These are phyloP conservation scores for Brassica napus DNA, from an alignment of 345 rosid species.

Conservation along the genomic window DNA sequence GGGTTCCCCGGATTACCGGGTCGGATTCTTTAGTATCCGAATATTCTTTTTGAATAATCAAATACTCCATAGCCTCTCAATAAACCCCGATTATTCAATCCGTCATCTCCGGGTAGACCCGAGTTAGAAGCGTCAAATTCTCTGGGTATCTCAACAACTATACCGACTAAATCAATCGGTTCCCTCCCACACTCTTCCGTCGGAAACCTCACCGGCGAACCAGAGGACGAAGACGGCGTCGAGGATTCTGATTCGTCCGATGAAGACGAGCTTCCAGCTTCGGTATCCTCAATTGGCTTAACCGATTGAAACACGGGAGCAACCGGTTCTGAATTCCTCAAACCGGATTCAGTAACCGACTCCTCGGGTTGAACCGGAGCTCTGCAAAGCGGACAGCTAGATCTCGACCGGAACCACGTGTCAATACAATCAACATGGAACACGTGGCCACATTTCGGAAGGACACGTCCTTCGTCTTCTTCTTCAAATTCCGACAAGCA, in stretches of 20 bases:
- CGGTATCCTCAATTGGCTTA: conserved; percentile 32
- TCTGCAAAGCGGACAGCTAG: conserved; percentile 88
- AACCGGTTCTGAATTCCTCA: conserved; percentile 20
- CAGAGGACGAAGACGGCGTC: conserved; percentile 26
- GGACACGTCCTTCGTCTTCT: conserved; percentile 63
- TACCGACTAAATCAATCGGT: conserved; percentile 32
- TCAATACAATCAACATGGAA: conserved; percentile 90
- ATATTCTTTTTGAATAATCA: background rate
- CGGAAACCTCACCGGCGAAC: conserved; percentile 39
- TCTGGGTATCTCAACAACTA: conserved; percentile 44
- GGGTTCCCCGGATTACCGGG: background rate
- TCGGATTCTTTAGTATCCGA: conserved; percentile 9
- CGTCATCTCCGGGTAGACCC: conserved; percentile 11
- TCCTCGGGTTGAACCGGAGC: conserved; percentile 51
- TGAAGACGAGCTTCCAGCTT: conserved; percentile 39
- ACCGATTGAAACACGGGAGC: conserved; percentile 5
- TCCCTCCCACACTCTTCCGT: conserved; percentile 33
- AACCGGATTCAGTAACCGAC: conserved; percentile 2
- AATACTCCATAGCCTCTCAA: conserved; percentile 42
- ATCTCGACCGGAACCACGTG: conserved; percentile 76
- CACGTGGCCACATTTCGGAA: conserved; percentile 70
- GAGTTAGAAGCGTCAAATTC: conserved; percentile 32
- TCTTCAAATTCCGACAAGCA: conserved; percentile 78
- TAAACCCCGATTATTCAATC: conserved; percentile 25
- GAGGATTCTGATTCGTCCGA: conserved; percentile 33